Conservation (phyloP, 495 filamentous ascomycete species). For the Antarctomyces pellizariae region DNA sequence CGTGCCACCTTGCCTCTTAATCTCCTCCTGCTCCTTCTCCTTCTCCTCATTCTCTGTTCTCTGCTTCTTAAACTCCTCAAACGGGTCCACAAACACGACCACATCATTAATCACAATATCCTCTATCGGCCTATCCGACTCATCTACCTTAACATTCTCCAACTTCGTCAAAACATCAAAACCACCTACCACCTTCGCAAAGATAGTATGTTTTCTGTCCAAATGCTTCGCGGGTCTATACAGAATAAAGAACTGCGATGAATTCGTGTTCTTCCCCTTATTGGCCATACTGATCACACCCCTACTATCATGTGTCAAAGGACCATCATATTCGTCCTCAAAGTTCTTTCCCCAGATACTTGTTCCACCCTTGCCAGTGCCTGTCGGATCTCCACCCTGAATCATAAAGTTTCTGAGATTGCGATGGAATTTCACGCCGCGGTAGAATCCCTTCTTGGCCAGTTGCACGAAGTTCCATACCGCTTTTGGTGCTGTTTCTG, state of each 20-base stretch:
- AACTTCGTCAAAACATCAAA: constrained; percentile 46
- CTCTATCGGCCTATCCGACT: constrained; percentile 44
- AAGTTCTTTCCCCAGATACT: constrained; percentile 84
- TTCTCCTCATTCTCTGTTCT: constrained; percentile 25
- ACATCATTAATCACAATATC: constrained; percentile 62
- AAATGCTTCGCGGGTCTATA: constrained; percentile 68
- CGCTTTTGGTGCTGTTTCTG: constrained; percentile 72
- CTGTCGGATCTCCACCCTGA: constrained; percentile 86
- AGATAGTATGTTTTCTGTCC: constrained; percentile 90
- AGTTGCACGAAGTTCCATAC: constrained; percentile 94
- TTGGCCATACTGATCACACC: constrained; percentile 90
- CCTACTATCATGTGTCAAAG: constrained; percentile 50
- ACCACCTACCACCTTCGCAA: constrained; percentile 64
- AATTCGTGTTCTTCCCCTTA: constrained; percentile 94
- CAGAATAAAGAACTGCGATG: constrained; percentile 83
- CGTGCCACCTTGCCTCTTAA: constrained; percentile 25
- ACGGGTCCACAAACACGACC: constrained; percentile 79
- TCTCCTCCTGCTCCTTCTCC: constrained; percentile 27
- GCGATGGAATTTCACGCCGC: constrained; percentile 59
- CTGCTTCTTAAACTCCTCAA: constrained; percentile 69
- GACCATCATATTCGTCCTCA: constrained; percentile 79
- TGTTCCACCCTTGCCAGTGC: constrained; percentile 67
- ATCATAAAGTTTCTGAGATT: constrained; percentile 96
- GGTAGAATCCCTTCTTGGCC: constrained; percentile 77
- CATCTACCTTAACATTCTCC: constrained; percentile 43